These are phyloP conservation scores for Phytophthora tubulina DNA, from an alignment of 352 stramenopile species.

Conservation along the genomic window DNA sequence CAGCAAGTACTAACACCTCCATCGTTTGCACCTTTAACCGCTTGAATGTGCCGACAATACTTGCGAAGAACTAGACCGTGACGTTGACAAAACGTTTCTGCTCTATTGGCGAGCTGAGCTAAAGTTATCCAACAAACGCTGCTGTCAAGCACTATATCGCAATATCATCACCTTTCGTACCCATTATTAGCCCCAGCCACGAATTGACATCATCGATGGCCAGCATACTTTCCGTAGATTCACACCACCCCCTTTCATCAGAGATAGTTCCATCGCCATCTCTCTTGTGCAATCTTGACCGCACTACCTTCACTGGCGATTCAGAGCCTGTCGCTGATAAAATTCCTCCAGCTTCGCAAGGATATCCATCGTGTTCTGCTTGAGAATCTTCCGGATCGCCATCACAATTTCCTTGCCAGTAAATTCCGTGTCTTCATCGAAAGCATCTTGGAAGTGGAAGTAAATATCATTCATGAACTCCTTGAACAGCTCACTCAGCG, in stretches of 20 bases:
- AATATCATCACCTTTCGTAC: not conserved
- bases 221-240: slow-evolving; percentile 21
- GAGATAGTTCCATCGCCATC: slow-evolving; percentile 28
- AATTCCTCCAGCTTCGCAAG: slow-evolving; percentile 79
- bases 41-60: not conserved
- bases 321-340: slow-evolving; percentile 61
- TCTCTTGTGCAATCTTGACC: slow-evolving; percentile 20
- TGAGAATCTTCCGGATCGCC: slow-evolving; percentile 85
- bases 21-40: slow-evolving; percentile 23
- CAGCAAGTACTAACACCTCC: slow-evolving; percentile 50
- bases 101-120: not conserved
- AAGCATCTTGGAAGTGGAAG: slow-evolving; percentile 87
- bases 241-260: slow-evolving; percentile 11
- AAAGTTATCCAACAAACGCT: slow-evolving; percentile 20
- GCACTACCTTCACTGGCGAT: slow-evolving; percentile 28
- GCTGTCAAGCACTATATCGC: not conserved
- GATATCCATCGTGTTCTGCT: slow-evolving; percentile 87
- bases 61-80: not conserved
- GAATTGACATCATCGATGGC: slow-evolving; percentile 15
- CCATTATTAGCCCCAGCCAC: slow-evolving; percentile 2
- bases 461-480: slow-evolving; percentile 92
- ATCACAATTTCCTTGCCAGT: slow-evolving; percentile 87
- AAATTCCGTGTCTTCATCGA: slow-evolving; percentile 86
- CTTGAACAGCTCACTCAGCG: slow-evolving; percentile 78
- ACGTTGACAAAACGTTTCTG: slow-evolving; percentile 16